Conservation (phyloP, 257 asterid genomes). For the Linderniella brevidens region DNA sequence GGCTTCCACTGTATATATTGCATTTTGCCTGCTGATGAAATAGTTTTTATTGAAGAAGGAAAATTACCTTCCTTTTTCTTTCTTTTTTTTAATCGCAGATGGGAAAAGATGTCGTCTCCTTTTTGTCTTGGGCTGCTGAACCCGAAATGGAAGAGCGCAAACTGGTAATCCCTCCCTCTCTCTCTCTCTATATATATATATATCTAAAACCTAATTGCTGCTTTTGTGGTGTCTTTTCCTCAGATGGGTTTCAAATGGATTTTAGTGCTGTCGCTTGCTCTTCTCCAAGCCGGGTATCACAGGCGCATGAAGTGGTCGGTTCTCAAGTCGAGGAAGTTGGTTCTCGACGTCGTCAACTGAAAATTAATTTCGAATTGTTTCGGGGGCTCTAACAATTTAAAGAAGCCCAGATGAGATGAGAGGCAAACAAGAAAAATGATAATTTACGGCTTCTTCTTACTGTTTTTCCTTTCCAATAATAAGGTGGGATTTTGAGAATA, state of each 20-base stretch:
- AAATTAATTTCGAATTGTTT: neutral
- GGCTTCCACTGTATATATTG: no score
- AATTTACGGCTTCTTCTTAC: no score
- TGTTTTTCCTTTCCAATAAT: no score
- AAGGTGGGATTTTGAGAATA: no score
- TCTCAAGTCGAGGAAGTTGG: slow-evolving; percentile 54
- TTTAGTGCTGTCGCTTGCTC: slow-evolving; percentile 47
- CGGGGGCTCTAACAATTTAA: no score
- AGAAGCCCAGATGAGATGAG: no score
- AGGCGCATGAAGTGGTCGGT: slow-evolving; percentile 59
- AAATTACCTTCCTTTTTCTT: neutral
- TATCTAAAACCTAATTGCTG: no score
- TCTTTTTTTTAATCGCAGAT: slow-evolving; percentile 24
- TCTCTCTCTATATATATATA: no score
- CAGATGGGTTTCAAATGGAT: slow-evolving; percentile 82
- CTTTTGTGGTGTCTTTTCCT: neutral
- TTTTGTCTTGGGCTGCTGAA: slow-evolving; percentile 73
- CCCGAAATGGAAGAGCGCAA: slow-evolving; percentile 79
- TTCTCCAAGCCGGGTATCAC: slow-evolving; percentile 56
- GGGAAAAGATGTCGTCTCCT: slow-evolving; percentile 61
- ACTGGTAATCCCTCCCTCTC: slow-evolving; percentile 21
- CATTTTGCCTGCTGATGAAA: slow-evolving; percentile 1
- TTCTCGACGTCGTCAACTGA: slow-evolving; percentile 56
- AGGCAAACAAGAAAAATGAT: no score
- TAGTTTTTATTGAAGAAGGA: neutral